phyloP scores from a whole-genome alignment of 2,329 filamentous ascomycete genomes.

The Gyromitra esculenta region DNA sequence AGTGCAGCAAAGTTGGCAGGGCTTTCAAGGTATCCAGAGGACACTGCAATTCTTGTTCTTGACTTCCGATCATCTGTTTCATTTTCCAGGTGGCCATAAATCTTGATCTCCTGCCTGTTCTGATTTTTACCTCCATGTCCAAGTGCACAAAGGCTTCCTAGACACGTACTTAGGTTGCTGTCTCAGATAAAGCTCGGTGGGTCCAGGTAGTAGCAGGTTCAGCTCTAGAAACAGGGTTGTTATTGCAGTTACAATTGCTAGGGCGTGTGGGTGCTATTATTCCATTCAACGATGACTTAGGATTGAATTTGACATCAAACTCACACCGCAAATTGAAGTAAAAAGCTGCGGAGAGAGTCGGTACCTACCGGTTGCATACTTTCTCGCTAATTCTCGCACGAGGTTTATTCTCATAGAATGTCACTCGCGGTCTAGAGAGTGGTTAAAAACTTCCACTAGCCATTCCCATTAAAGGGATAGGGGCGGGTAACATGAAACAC shows the following conservation, averaged over 20 bases:
- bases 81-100: no score
- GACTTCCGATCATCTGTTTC: no score
- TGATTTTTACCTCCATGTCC: no score
- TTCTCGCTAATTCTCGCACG: background rate
- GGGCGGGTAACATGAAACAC: background rate
- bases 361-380: background rate
- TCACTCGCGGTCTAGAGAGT: conserved; percentile 1
- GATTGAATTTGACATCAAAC: background rate
- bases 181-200: background rate
- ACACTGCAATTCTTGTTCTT: no score
- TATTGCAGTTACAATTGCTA: background rate
- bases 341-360: background rate
- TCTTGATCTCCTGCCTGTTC: no score
- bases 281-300: background rate
- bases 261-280: background rate
- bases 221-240: background rate
- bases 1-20: no score
- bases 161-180: background rate
- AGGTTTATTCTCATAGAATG: background rate
- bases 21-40: no score
- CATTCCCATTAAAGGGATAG: background rate
- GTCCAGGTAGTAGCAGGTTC: background rate
- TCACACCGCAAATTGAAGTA: background rate
- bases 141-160: background rate
- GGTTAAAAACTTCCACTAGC: background rate